Evolutionary conservation across 1,284 basidiomycete species (phyloP).

Genomic region (Sanghuangporus sanghuang): DNA sequence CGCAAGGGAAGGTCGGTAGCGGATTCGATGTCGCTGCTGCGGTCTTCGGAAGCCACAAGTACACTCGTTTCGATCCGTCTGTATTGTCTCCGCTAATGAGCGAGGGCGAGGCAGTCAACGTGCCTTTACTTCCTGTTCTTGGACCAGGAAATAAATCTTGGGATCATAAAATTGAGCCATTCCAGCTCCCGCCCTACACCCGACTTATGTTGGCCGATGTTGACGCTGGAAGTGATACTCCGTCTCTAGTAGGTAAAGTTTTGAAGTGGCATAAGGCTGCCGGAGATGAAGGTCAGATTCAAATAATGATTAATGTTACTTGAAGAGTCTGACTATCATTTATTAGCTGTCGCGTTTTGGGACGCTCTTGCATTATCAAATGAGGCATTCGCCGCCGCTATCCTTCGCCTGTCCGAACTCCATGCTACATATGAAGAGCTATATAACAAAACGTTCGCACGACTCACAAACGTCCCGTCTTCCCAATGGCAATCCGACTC

Average conservation of each 20-base stretch:
- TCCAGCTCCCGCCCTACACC: constrained; percentile 77
- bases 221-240: constrained; percentile 90
- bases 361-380: constrained; percentile 60
- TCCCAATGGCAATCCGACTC: constrained; percentile 33
- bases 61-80: constrained; percentile 81
- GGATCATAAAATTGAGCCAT: constrained; percentile 63
- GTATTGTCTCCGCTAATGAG: constrained; percentile 69
- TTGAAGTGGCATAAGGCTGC: constrained; percentile 78
- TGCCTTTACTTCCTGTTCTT: constrained; percentile 43
- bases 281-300: constrained; percentile 45
- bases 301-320: not conserved
- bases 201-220: constrained; percentile 89
- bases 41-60: constrained; percentile 92
- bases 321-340: constrained; percentile 16
- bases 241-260: constrained; percentile 85
- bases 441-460: constrained; percentile 54
- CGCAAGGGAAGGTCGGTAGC: constrained; percentile 96
- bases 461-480: constrained; percentile 51
- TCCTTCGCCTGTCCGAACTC: constrained; percentile 46
- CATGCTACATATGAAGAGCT: constrained; percentile 38
- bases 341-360: constrained; percentile 64
- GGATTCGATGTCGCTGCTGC: constrained; percentile 97
- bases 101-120: constrained; percentile 24
- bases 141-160: constrained; percentile 57
- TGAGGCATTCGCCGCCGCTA: constrained; percentile 46